phyloP scores from a whole-genome alignment of 352 stramenopile species.

The Phytopythium montanum region DNA sequence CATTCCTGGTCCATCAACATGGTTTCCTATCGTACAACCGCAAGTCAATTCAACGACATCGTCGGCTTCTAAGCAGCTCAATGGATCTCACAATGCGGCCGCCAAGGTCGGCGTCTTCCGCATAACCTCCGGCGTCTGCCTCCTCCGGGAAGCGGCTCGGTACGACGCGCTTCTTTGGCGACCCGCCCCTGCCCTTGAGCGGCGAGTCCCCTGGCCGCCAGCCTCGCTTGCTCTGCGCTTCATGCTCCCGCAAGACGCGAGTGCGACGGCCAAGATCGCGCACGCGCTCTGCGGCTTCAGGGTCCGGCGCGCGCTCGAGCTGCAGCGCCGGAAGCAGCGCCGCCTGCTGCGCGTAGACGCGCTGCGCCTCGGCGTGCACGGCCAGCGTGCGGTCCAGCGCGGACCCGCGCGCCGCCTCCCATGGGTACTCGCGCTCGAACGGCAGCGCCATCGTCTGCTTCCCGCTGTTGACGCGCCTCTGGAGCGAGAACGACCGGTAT shows the following conservation, averaged over 20 bases:
- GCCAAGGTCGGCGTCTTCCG: conserved; percentile 33
- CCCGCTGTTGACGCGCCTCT: no score
- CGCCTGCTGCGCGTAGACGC: conserved; percentile 50
- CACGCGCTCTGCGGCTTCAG: conserved; percentile 36
- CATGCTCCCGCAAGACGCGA: conserved; percentile 46
- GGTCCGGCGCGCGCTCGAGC: conserved; percentile 41
- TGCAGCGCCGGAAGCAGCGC: conserved; percentile 47
- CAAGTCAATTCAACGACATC: neutral
- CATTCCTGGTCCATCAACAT: conserved; percentile 84
- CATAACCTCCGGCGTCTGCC: conserved; percentile 23
- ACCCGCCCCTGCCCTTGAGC: neutral
- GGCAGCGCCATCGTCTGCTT: conserved; percentile 8
- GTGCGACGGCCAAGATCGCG: conserved; percentile 57
- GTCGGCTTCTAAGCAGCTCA: neutral
- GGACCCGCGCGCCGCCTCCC: conserved; percentile 47
- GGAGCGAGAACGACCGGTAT: no score
- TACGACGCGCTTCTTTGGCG: conserved; percentile 42
- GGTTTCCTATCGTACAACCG: conserved; percentile 30
- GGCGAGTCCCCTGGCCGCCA: conserved; percentile 7
- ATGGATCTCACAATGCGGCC: conserved; percentile 46
- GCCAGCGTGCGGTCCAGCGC: conserved; percentile 43
- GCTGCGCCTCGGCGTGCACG: conserved; percentile 51
- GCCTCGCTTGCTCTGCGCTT: conserved; percentile 29
- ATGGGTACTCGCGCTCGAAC: conserved; percentile 48
- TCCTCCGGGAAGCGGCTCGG: conserved; percentile 47